Evolutionary conservation across 306 rosid species (phyloP).

Genomic region (Gillenia trifoliata): DNA sequence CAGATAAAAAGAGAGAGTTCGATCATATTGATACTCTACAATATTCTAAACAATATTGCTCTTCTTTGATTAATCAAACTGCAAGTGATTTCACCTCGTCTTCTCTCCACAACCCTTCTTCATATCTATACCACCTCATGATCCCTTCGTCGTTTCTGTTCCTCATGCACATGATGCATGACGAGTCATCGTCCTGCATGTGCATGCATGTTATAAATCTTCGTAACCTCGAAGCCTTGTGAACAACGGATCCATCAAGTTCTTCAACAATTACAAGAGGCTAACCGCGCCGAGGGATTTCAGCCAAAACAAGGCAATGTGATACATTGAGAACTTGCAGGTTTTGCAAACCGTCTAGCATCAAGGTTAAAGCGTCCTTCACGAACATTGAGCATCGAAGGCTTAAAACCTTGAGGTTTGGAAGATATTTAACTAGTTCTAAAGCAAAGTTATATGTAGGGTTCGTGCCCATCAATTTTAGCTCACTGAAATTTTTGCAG

Average conservation of each 20-base stretch:
- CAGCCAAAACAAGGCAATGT: slow-evolving; percentile 48
- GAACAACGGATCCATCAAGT: slow-evolving; percentile 35
- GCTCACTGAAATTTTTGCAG: slow-evolving; percentile 57
- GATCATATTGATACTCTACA: too few relatives aligned
- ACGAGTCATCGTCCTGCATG: slow-evolving; percentile 4
- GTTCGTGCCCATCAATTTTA: slow-evolving; percentile 71
- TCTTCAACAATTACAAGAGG: slow-evolving; percentile 26
- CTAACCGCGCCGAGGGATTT: slow-evolving; percentile 36
- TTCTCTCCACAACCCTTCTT: slow-evolving; percentile 58
- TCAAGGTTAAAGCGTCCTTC: slow-evolving; percentile 44
- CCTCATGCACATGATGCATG: slow-evolving; percentile 60
- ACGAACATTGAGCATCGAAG: slow-evolving; percentile 51
- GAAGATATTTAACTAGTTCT: slow-evolving; percentile 40
- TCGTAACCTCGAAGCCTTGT: slow-evolving; percentile 54
- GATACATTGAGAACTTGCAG: slow-evolving; percentile 70
- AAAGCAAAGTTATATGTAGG: slow-evolving; percentile 33
- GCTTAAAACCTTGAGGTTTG: slow-evolving; percentile 57
- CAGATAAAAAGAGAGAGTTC: too few relatives aligned
- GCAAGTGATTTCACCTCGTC: slow-evolving; percentile 52
- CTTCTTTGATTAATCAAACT: slow-evolving; percentile 22
- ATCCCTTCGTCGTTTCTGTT: slow-evolving; percentile 57
- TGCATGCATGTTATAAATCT: slow-evolving; percentile 54
- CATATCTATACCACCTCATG: slow-evolving; percentile 70
- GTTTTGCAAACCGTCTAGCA: slow-evolving; percentile 37
- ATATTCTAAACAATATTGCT: too few relatives aligned